Evolutionary conservation across 208 protist species (phyloP).

Genomic region (Crithidia brevicula): DNA sequence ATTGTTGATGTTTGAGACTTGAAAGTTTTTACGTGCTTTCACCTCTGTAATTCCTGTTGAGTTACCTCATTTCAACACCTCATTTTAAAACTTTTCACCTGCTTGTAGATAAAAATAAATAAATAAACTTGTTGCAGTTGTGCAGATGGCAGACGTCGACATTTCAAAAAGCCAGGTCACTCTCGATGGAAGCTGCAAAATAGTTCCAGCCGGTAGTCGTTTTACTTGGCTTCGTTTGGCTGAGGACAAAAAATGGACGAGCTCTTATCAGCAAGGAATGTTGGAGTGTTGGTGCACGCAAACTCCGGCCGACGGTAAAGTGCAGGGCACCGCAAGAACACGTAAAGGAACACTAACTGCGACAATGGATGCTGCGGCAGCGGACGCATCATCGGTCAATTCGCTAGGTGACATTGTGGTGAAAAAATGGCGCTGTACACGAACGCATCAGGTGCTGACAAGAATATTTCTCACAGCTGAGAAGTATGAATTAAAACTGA

Average conservation of each 20-base stretch:
- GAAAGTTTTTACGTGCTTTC: no score
- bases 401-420: slow-evolving; percentile 66
- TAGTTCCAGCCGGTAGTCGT: slow-evolving; percentile 52
- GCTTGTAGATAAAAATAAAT: not conserved
- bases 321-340: slow-evolving; percentile 14
- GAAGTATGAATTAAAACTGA: slow-evolving; percentile 48
- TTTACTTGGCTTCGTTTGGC: slow-evolving; percentile 69
- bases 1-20: no score
- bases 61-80: no score
- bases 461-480: slow-evolving; percentile 60
- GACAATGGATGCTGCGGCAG: not conserved
- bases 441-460: slow-evolving; percentile 72
- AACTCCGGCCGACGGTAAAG: slow-evolving; percentile 20
- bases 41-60: no score
- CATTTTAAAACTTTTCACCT: not conserved
- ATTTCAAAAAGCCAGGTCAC: slow-evolving; percentile 6
- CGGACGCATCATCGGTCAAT: slow-evolving; percentile 4
- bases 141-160: slow-evolving; percentile 12
- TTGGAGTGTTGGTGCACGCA: slow-evolving; percentile 45
- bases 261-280: slow-evolving; percentile 45
- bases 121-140: slow-evolving; percentile 8
- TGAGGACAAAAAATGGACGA: slow-evolving; percentile 56
- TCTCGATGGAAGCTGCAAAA: slow-evolving; percentile 28
- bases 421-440: slow-evolving; percentile 66
- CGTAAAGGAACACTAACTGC: slow-evolving; percentile 5